Conservation (phyloP, 2,329 filamentous ascomycete genomes). For the Aureobasidium sp. region DNA sequence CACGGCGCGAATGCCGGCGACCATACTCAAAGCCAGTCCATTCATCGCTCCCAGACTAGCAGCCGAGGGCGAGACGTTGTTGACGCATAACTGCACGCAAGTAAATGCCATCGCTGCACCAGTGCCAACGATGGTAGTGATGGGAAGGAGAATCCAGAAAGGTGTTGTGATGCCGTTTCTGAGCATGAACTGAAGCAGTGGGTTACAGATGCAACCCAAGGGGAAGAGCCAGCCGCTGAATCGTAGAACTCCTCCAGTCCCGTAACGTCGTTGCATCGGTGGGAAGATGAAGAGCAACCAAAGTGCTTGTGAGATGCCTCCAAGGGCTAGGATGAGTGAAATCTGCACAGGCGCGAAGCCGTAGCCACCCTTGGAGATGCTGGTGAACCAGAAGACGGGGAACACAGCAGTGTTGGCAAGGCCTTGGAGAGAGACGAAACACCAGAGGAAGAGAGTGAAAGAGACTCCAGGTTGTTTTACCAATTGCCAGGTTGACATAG, state of each 20-base stretch:
- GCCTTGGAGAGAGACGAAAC: slow-evolving; percentile 60
- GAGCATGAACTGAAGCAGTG: slow-evolving; percentile 52
- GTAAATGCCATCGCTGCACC: slow-evolving; percentile 66
- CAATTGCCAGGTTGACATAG: slow-evolving; percentile 48
- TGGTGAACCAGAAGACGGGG: slow-evolving; percentile 63
- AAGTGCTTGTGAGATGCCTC: slow-evolving; percentile 58
- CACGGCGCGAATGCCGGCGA: slow-evolving; percentile 57
- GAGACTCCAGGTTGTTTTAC: slow-evolving; percentile 57
- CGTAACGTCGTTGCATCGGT: slow-evolving; percentile 55
- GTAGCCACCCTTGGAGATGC: slow-evolving; percentile 56
- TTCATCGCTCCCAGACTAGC: slow-evolving; percentile 65
- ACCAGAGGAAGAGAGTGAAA: slow-evolving; percentile 60
- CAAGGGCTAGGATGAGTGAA: slow-evolving; percentile 57
- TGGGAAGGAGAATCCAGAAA: slow-evolving; percentile 53
- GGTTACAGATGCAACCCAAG: slow-evolving; percentile 51
- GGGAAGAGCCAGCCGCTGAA: slow-evolving; percentile 55
- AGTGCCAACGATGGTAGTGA: slow-evolving; percentile 48
- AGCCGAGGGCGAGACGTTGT: slow-evolving; percentile 63
- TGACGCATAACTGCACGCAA: slow-evolving; percentile 64
- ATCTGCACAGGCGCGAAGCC: slow-evolving; percentile 58
- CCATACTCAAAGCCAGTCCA: slow-evolving; percentile 56
- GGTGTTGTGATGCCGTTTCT: slow-evolving; percentile 35
- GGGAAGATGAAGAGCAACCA: slow-evolving; percentile 70
- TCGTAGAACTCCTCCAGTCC: slow-evolving; percentile 60
- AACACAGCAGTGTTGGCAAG: slow-evolving; percentile 64